Conservation (phyloP, 805 yeast genomes). For the Sugiyamaella valdiviana region DNA sequence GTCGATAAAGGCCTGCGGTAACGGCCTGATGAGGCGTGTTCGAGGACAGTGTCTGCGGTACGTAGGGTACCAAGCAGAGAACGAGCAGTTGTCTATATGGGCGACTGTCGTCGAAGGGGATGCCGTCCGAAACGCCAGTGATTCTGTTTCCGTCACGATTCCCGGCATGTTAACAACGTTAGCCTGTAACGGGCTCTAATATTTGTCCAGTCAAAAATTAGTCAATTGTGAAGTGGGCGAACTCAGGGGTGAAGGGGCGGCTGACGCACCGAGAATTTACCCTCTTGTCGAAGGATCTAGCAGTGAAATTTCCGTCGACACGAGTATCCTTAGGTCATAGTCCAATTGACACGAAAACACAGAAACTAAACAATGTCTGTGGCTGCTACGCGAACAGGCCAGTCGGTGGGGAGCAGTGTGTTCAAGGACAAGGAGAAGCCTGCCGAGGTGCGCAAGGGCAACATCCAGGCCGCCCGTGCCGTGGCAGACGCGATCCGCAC, state of each 20-base stretch:
- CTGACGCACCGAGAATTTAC: neutral
- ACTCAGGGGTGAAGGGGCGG: neutral
- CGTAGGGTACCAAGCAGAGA: slow-evolving; percentile 53
- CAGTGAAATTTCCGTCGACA: neutral
- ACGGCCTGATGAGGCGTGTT: slow-evolving; percentile 47
- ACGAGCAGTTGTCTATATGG: slow-evolving; percentile 48
- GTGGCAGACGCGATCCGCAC: slow-evolving; percentile 95
- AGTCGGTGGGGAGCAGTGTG: slow-evolving; percentile 4
- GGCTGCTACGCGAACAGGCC: slow-evolving; percentile 12
- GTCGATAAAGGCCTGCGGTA: slow-evolving; percentile 52
- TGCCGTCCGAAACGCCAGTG: too few relatives aligned
- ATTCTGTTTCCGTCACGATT: neutral
- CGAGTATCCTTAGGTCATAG: neutral
- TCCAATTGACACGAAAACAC: neutral
- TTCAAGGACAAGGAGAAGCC: slow-evolving; percentile 94
- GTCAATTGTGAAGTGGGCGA: too few relatives aligned
- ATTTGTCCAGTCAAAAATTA: too few relatives aligned
- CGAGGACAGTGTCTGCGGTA: slow-evolving; percentile 47
- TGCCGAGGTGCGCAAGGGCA: slow-evolving; percentile 83
- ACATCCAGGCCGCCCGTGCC: slow-evolving; percentile 87
- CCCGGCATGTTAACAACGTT: neutral
- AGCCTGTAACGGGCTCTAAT: too few relatives aligned
- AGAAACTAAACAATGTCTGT: slow-evolving; percentile 13
- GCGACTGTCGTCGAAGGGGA: slow-evolving; percentile 6
- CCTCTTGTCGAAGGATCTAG: neutral